Evolutionary conservation across 305 asterid genomes (phyloP).

Genomic region (Solanum aculeatissimum): DNA sequence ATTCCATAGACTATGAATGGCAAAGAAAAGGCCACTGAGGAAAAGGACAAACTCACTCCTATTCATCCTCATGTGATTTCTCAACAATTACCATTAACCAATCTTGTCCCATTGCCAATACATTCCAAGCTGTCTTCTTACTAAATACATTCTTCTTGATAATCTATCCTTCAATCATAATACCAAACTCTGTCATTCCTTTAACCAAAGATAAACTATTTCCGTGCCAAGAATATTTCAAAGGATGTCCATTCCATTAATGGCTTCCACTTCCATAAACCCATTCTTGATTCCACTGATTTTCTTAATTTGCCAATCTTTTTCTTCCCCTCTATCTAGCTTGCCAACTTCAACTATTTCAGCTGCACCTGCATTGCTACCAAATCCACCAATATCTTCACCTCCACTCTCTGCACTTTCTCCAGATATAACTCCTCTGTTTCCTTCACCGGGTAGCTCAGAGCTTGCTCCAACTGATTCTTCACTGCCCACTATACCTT

Average conservation of each 20-base stretch:
- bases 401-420: slow-evolving; percentile 41
- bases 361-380: slow-evolving; percentile 65
- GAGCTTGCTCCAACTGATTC: slow-evolving; percentile 61
- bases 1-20: slow-evolving; percentile 24
- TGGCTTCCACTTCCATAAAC: slow-evolving; percentile 21
- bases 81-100: slow-evolving; percentile 20
- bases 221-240: neutral
- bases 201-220: neutral
- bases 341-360: slow-evolving; percentile 60
- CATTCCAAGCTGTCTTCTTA: slow-evolving; percentile 33
- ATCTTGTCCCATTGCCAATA: slow-evolving; percentile 38
- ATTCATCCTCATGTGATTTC: slow-evolving; percentile 39
- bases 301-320: slow-evolving; percentile 8
- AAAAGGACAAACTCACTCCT: slow-evolving; percentile 42
- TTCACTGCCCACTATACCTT: slow-evolving; percentile 59
- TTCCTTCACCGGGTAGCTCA: slow-evolving; percentile 69
- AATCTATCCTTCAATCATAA: slow-evolving; percentile 23
- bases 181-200: neutral
- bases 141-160: slow-evolving; percentile 23
- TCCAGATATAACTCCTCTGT: slow-evolving; percentile 66
- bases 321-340: neutral
- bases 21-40: slow-evolving; percentile 28
- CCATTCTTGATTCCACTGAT: slow-evolving; percentile 11
- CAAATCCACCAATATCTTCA: slow-evolving; percentile 41
- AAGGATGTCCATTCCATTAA: slow-evolving; percentile 12